Conservation (phyloP, 2,329 filamentous ascomycete genomes). For the Paraphaeosphaeria minitans region DNA sequence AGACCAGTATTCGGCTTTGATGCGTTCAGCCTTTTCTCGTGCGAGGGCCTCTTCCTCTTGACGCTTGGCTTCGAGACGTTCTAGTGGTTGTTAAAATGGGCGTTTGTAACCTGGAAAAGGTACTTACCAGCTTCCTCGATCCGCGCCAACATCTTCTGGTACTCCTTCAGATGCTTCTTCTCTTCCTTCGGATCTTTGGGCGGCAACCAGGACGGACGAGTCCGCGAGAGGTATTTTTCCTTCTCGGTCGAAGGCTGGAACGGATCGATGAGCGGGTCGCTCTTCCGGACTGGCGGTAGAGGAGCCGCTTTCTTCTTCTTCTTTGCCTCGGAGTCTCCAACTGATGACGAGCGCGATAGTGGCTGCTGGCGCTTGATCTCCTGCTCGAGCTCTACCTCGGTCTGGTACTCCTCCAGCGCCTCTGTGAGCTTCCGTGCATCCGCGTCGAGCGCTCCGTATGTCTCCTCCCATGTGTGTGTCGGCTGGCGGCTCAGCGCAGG, state of each 20-base stretch:
- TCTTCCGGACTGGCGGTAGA: constrained; percentile 70
- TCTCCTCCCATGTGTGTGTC: constrained; percentile 76
- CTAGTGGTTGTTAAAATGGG: constrained; percentile 26
- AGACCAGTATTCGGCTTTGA: constrained; percentile 70
- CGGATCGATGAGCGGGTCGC: constrained; percentile 83
- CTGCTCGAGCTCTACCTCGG: constrained; percentile 59
- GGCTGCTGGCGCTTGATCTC: constrained; percentile 60
- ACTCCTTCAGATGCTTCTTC: constrained; percentile 82
- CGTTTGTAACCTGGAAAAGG: not conserved
- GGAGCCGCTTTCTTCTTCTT: constrained; percentile 61
- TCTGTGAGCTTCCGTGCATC: constrained; percentile 78
- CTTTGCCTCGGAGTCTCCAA: constrained; percentile 46
- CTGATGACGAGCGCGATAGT: constrained; percentile 38
- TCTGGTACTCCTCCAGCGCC: constrained; percentile 78
- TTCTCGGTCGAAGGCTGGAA: constrained; percentile 85
- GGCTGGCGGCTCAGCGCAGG: constrained; percentile 53
- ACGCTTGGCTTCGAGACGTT: constrained; percentile 40
- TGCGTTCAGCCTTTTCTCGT: constrained; percentile 57
- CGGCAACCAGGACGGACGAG: constrained; percentile 79
- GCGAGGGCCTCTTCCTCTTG: constrained; percentile 57
- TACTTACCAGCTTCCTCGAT: constrained; percentile 61
- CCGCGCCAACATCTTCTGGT: constrained; percentile 78
- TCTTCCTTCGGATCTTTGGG: constrained; percentile 91
- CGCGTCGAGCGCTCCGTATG: constrained; percentile 69
- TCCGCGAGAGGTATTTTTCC: constrained; percentile 79